These are phyloP conservation scores for Pseudognaphalium luteoalbum DNA, from an alignment of 129 eudicot genomes.

Conservation along the genomic window DNA sequence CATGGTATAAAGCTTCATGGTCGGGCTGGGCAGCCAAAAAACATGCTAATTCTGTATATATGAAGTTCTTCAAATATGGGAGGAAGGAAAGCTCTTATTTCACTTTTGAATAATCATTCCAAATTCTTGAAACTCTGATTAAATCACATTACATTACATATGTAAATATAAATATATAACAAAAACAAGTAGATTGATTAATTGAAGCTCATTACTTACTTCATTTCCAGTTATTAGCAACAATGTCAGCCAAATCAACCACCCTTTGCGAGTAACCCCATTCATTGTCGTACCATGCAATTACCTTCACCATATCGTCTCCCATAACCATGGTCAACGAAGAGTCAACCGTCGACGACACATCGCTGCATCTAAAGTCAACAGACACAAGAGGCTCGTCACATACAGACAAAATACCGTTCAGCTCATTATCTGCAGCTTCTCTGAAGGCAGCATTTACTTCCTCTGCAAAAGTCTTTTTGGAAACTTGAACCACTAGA, in stretches of 20 bases:
- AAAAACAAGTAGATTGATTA: constrained; percentile 38
- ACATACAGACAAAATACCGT: constrained; percentile 76
- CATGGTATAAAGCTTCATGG: no score
- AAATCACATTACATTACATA: constrained; percentile 22
- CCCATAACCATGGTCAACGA: constrained; percentile 99
- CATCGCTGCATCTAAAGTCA: constrained; percentile 90
- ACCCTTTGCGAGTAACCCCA: constrained; percentile 99
- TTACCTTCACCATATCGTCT: constrained; percentile 98
- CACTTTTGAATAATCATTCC: constrained; percentile 35
- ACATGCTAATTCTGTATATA: no score
- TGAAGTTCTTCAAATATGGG: no score
- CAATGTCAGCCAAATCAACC: constrained; percentile 93
- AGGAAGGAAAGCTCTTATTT: constrained; percentile 28
- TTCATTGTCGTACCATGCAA: constrained; percentile 98
- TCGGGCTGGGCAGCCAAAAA: no score
- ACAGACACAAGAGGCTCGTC: constrained; percentile 92
- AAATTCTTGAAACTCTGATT: constrained; percentile 35
- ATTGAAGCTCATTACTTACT: neutral
- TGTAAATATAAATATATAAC: constrained; percentile 22
- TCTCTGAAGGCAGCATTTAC: constrained; percentile 91
- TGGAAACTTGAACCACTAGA: constrained; percentile 82
- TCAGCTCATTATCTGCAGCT: constrained; percentile 72
- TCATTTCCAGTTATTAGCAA: constrained; percentile 82
- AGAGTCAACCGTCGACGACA: constrained; percentile 86
- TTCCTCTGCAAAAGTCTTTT: constrained; percentile 95